These are phyloP conservation scores for Spiraea crenata DNA, from an alignment of 331 rosid genomes.

Conservation along the genomic window DNA sequence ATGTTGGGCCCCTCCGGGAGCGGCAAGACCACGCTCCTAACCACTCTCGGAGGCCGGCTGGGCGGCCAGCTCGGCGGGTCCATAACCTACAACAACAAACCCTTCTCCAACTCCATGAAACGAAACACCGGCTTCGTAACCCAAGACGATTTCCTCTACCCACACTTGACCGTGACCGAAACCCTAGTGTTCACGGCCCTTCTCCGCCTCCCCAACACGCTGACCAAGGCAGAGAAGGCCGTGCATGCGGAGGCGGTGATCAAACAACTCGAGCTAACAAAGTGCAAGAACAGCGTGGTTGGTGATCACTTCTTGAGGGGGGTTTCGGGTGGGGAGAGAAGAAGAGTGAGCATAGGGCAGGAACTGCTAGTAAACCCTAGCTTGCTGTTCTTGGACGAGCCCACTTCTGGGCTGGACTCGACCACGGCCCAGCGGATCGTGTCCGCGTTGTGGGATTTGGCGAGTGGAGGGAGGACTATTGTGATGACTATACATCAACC, in stretches of 20 bases:
- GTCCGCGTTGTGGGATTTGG: slow-evolving; percentile 57
- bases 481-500: slow-evolving; percentile 89
- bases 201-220: slow-evolving; percentile 51
- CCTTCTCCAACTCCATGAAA: slow-evolving; percentile 52
- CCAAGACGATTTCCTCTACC: slow-evolving; percentile 72
- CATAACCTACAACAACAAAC: slow-evolving; percentile 57
- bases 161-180: slow-evolving; percentile 65
- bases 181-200: slow-evolving; percentile 74
- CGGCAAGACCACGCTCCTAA: slow-evolving; percentile 77
- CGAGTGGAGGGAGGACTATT: slow-evolving; percentile 57
- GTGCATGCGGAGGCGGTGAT: slow-evolving; percentile 45
- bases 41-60: slow-evolving; percentile 67
- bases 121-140: slow-evolving; percentile 71
- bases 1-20: slow-evolving; percentile 90
- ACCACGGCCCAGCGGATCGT: slow-evolving; percentile 76
- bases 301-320: slow-evolving; percentile 52
- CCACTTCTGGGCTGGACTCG: slow-evolving; percentile 80
- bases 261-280: slow-evolving; percentile 54
- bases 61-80: slow-evolving; percentile 47
- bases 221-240: slow-evolving; percentile 42
- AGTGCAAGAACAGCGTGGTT: slow-evolving; percentile 55
- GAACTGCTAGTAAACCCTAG: slow-evolving; percentile 73
- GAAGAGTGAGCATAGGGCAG: slow-evolving; percentile 81
- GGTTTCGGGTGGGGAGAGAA: slow-evolving; percentile 79
- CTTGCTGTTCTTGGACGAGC: slow-evolving; percentile 71